Base-by-base conservation (phyloP, 805 yeast species). In the Myxozyma vanderwaltii region DNA sequence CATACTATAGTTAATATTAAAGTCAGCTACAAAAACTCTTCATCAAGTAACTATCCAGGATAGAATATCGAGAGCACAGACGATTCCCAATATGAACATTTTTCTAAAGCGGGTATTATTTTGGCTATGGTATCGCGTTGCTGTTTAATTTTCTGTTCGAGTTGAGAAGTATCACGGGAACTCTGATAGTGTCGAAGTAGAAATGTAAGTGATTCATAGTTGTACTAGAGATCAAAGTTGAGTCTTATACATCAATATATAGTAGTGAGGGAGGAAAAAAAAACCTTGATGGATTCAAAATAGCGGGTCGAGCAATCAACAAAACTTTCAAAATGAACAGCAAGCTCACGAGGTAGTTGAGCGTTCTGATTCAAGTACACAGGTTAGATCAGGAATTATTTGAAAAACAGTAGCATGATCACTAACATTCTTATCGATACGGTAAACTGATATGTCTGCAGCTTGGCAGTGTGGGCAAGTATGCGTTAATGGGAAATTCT, bases 381-480 rank as follows among this genome's bases (percentile, higher is more conserved):
- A 6, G 10, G 6, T 29, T 5, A 40, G 6, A 40, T 21, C 40
- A 39, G 15, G 23, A 27, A 39, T 15, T 6, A 4, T n/a, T 8
- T 24, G 12, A 13, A 15, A 12, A 19, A 31, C 13, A 46, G n/a
- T 27, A 17, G 3, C 19, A 13, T 45, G 5, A 26, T 13, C 13
- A 43, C 53, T 12, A 8, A 55, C 59, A 24, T 36, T 35, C n/a
- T 19, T 27, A 10, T 31, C 39, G 15, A 51, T 23, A 8, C 44
- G 26, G 44, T 55, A 56, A 2, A 59, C 54, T 23, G 35, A 35
- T 7, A 39, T 7, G 17, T 47, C 33, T 4, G 56, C 17, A 4
- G 23, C 24, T n/a, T 48, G 26, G 29, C 63, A 59, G 17, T 45
- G 50, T 13, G 63, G 60, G 40, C 63, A 59, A 1, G 54, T 13